Evolutionary conservation across 768 basidiomycete genomes (phyloP).

Genomic region (Lanmaoa rubissima): DNA sequence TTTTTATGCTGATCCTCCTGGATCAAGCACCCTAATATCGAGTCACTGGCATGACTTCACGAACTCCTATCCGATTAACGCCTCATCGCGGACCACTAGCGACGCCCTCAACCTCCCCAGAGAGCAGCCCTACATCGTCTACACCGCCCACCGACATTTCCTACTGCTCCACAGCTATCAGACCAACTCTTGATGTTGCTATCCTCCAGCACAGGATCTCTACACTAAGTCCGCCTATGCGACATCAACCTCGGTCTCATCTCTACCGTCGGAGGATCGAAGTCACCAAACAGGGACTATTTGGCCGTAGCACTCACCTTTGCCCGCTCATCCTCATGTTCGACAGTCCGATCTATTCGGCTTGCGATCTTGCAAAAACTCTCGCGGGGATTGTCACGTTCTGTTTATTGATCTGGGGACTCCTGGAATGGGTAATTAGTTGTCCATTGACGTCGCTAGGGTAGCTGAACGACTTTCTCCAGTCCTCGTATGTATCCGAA

Average conservation of each 20-base stretch:
- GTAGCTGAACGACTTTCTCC: slow-evolving; percentile 7
- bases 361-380: slow-evolving; percentile 12
- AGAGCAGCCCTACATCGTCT: slow-evolving; percentile 19
- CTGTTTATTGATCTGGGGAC: slow-evolving; percentile 21
- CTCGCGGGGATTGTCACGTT: slow-evolving; percentile 15
- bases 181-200: slow-evolving; percentile 10
- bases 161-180: not conserved
- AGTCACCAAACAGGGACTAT: not conserved
- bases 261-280: not conserved
- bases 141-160: slow-evolving; percentile 13
- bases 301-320: not conserved
- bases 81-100: slow-evolving; percentile 29
- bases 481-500: slow-evolving; percentile 16
- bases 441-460: not conserved
- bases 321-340: not conserved
- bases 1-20: slow-evolving; percentile 16
- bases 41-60: slow-evolving; percentile 25
- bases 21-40: slow-evolving; percentile 18
- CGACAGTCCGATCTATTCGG: slow-evolving; percentile 1
- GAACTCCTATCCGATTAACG: slow-evolving; percentile 23
- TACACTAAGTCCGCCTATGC: not conserved
- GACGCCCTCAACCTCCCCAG: slow-evolving; percentile 18
- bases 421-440: slow-evolving; percentile 25
- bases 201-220: slow-evolving; percentile 11
- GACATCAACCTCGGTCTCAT: not conserved